Base-by-base conservation (phyloP, 148 eudicot genomes). In the Persicaria maculosa region DNA sequence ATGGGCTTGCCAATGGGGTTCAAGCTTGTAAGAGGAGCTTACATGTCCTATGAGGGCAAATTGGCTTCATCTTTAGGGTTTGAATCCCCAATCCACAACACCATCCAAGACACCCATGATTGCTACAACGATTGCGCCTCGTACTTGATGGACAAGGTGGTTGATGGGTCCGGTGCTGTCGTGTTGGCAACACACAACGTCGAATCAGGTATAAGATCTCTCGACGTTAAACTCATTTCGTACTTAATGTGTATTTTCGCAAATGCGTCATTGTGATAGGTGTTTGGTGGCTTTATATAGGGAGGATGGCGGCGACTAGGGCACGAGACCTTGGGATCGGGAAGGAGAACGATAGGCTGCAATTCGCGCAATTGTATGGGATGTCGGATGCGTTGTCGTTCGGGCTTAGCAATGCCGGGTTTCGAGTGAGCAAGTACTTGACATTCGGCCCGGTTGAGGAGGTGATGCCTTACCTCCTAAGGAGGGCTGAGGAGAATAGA, bases 1-100 rank as follows among this genome's bases (percentile, higher is more conserved):
- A 81, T 90, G 87, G 91, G 96, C 0, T 75, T 90, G 48, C 91
- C 92, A 0, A 46, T 94, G 70, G 98, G 98, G 76, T 85, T 90
- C 74, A 94, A 91, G 80, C 72, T 94, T 31, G 98, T 94, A 50
- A 88, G 98, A 47, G 98, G 98, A 14, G 98, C 98, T 54, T 94
- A 94, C 54, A 85, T 94, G 93, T 81, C 90, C 7, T 84, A 85
- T 50, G 98, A 94, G 58, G 85, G 75, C 20, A 78, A 81, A 16
- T 58, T 88, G 75, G 98, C 98, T 69, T 6, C 57, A 70, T 83
- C 87, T 9, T 71, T 90, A 45, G 97, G 93, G 71, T 88, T 79
- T 57, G 84, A 91, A 3, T 88, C 97, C 7, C 97, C 98, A 4
- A 9, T 53, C 1, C 98, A 94, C 65, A 58, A 85, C 16, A 74